A percentile compares a stretch with the other conserved stretches of the same genome.
Evolutionary conservation across 371 early-diverging fungal genomes (phyloP).

Genomic region (Nematocida sp.): DNA sequence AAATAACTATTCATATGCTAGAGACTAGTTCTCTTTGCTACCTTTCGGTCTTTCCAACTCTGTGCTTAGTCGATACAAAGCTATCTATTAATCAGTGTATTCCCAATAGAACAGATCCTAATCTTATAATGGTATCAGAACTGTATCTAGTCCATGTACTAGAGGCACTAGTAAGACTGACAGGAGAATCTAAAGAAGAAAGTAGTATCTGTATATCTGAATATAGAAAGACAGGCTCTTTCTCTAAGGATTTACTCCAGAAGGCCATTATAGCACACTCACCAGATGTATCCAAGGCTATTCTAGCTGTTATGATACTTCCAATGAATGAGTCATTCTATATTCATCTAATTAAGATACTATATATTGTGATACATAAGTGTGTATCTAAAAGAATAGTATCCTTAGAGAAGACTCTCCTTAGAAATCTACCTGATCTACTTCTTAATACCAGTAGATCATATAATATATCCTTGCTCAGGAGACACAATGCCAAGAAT

Average conservation of each 20-base stretch:
- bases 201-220: too few species aligned
- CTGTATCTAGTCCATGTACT: constrained; percentile 1
- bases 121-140: neutral
- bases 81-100: constrained; percentile 24
- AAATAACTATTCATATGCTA: neutral
- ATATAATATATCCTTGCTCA: too few species aligned
- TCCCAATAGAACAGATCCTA: neutral
- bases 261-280: neutral
- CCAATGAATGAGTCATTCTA: neutral
- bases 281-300: neutral
- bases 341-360: neutral
- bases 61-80: neutral
- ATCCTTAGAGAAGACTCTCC: too few species aligned
- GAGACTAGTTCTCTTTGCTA: constrained; percentile 21
- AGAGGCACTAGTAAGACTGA: neutral
- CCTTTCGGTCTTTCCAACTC: constrained; percentile 7
- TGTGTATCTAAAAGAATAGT: neutral
- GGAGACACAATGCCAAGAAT: too few species aligned
- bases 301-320: neutral
- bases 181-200: too few species aligned
- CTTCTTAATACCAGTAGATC: too few species aligned
- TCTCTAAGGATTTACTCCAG: neutral
- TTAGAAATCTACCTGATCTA: too few species aligned
- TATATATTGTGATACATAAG: neutral
- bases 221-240: neutral